Evolutionary conservation across 1,284 basidiomycete species (phyloP).

Genomic region (Heliocybe sulcata): DNA sequence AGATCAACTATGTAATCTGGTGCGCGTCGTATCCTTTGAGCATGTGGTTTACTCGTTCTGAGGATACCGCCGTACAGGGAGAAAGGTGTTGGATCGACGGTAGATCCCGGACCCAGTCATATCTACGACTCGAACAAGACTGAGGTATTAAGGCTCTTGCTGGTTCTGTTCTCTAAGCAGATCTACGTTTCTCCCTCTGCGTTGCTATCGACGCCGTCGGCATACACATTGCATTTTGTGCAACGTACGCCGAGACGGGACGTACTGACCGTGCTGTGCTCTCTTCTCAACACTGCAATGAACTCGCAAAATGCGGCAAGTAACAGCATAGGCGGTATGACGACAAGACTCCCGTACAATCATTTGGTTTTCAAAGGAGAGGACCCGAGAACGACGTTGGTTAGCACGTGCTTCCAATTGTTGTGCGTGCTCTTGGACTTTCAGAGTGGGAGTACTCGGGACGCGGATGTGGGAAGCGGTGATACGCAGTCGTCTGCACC

Average conservation of each 20-base stretch:
- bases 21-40: conserved; percentile 24
- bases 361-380: conserved; percentile 87
- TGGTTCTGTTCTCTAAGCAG: conserved; percentile 80
- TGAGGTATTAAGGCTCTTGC: conserved; percentile 80
- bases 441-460: conserved; percentile 65
- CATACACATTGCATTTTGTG: conserved; percentile 71
- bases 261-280: conserved; percentile 84
- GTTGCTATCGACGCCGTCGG: conserved; percentile 64
- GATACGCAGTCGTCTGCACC: conserved; percentile 43
- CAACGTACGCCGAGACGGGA: conserved; percentile 74
- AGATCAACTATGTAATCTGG: conserved; percentile 86
- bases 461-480: conserved; percentile 29
- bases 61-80: conserved; percentile 54
- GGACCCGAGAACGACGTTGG: conserved; percentile 64
- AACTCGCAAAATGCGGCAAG: conserved; percentile 46
- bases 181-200: conserved; percentile 74
- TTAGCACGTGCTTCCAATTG: conserved; percentile 67
- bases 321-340: conserved; percentile 52
- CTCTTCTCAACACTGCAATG: conserved; percentile 84
- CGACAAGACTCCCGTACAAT: conserved; percentile 77
- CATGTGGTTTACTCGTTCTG: not conserved
- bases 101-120: conserved; percentile 59
- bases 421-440: conserved; percentile 78
- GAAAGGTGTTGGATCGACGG: conserved; percentile 81
- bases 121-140: conserved; percentile 76